phyloP scores from a whole-genome alignment of 1,284 basidiomycete species.

The Pseudozyma thailandica region DNA sequence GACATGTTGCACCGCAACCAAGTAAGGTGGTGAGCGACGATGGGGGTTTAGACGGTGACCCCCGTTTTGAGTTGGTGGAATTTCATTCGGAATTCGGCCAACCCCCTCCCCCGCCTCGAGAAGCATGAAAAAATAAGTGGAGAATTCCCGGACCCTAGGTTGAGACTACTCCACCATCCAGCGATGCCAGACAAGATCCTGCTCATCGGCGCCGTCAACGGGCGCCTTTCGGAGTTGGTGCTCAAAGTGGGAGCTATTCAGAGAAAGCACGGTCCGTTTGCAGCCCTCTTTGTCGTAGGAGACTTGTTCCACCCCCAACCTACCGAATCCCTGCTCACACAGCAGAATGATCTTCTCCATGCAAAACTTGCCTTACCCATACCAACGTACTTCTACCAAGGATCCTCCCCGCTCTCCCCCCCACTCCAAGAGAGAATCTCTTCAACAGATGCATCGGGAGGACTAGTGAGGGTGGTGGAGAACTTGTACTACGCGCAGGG shows the following conservation, averaged over 20 bases:
- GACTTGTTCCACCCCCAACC: conserved; percentile 80
- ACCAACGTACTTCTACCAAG: conserved; percentile 91
- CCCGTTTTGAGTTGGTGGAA: background rate
- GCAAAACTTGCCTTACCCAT: conserved; percentile 80
- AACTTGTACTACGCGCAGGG: conserved; percentile 54
- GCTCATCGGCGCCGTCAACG: conserved; percentile 85
- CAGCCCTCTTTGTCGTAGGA: conserved; percentile 84
- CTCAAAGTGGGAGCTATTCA: conserved; percentile 86
- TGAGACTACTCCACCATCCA: background rate
- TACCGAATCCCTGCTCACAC: conserved; percentile 68
- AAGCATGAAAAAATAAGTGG: conserved; percentile 9
- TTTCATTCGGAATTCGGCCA: conserved; percentile 28
- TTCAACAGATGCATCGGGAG: conserved; percentile 5
- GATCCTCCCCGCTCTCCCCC: conserved; percentile 70
- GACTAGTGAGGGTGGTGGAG: conserved; percentile 22
- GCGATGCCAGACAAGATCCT: conserved; percentile 72
- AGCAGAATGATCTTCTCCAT: conserved; percentile 75
- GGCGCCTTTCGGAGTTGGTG: conserved; percentile 79
- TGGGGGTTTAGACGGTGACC: conserved; percentile 12
- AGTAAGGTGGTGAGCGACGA: background rate
- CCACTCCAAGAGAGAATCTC: conserved; percentile 7
- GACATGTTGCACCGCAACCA: conserved; percentile 3
- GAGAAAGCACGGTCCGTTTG: conserved; percentile 92
- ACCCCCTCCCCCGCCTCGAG: too few species aligned
- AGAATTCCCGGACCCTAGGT: conserved; percentile 10